Conservation (phyloP, 2,329 filamentous ascomycete genomes). For the Ophiocordyceps australis region DNA sequence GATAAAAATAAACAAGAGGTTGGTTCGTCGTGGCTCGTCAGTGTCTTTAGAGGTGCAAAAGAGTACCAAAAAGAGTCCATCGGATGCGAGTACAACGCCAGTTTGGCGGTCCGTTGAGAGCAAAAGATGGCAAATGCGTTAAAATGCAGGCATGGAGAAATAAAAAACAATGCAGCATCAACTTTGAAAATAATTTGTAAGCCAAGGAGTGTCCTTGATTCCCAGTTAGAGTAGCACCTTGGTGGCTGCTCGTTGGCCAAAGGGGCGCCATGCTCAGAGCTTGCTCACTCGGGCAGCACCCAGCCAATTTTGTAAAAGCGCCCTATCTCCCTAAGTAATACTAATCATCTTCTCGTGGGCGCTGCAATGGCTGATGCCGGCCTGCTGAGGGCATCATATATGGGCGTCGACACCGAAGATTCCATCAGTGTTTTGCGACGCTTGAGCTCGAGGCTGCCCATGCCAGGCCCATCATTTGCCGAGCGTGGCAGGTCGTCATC, state of each 20-base stretch:
- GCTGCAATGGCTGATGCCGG: constrained; percentile 25
- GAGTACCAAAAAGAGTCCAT: too few relatives aligned
- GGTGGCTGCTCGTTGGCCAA: too few relatives aligned
- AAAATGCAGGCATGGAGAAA: constrained; percentile 5
- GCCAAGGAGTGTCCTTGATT: too few relatives aligned
- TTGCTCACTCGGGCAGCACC: too few relatives aligned
- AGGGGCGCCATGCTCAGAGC: too few relatives aligned
- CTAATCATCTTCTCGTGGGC: constrained; percentile 19
- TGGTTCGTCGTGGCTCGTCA: constrained; percentile 19
- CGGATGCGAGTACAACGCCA: constrained; percentile 11
- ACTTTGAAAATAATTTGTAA: too few relatives aligned
- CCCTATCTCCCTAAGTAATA: too few relatives aligned
- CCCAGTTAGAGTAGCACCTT: too few relatives aligned
- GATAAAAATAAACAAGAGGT: constrained; percentile 14
- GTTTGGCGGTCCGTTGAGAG: too few relatives aligned
- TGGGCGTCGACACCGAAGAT: constrained; percentile 27
- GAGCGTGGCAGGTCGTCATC: constrained; percentile 42
- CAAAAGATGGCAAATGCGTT: constrained; percentile 6
- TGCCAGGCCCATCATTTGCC: constrained; percentile 26
- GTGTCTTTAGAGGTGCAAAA: constrained; percentile 9
- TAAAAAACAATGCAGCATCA: constrained; percentile 3
- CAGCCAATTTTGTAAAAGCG: too few relatives aligned
- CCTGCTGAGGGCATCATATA: constrained; percentile 30
- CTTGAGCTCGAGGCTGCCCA: constrained; percentile 45
- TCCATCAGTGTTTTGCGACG: constrained; percentile 64